phyloP scores from a whole-genome alignment of 2,329 filamentous ascomycete genomes.

The Penicillium oxalicum region DNA sequence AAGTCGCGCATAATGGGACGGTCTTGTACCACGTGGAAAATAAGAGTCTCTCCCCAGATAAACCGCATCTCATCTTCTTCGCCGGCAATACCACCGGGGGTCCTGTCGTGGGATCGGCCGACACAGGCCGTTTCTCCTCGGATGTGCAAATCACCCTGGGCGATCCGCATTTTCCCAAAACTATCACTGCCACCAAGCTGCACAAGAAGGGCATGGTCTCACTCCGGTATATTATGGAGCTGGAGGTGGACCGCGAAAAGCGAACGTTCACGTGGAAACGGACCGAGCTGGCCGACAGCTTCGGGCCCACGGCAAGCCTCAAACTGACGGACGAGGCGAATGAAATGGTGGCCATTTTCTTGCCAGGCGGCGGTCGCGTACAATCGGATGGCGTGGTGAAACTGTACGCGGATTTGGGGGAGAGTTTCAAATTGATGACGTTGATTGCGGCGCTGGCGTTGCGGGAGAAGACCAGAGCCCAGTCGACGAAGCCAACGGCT shows the following conservation, averaged over 20 bases:
- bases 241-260: background rate
- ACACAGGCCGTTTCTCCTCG: constrained; percentile 3
- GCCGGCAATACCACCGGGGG: constrained; percentile 1
- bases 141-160: constrained; percentile 2
- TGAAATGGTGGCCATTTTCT: constrained; percentile 1
- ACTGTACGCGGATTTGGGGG: background rate
- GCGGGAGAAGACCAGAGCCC: too few relatives aligned
- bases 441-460: too few relatives aligned
- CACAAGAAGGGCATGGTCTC: constrained; percentile 5
- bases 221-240: background rate
- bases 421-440: background rate
- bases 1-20: background rate
- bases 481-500: too few relatives aligned
- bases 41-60: background rate
- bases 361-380: constrained; percentile 2
- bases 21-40: constrained; percentile 3
- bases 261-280: constrained; percentile 3
- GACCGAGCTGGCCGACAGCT: background rate
- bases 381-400: background rate
- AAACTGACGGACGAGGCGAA: constrained; percentile 3
- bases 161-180: background rate
- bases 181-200: background rate
- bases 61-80: constrained; percentile 4
- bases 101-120: background rate
- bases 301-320: background rate